Base-by-base conservation (phyloP, 257 asterid genomes). In the Solanum paucissectum region DNA sequence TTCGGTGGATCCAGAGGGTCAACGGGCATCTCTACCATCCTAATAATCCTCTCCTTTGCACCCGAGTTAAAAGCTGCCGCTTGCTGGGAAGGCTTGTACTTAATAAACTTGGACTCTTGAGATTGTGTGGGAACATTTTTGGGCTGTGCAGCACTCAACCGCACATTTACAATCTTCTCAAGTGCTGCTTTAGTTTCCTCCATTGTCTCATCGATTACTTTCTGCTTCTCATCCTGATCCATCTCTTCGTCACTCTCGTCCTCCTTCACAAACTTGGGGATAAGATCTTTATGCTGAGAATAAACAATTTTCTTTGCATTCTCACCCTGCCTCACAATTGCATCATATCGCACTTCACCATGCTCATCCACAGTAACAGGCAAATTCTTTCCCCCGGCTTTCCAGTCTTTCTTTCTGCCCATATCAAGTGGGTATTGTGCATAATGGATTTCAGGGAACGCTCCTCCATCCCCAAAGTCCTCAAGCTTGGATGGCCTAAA, bases 51-150 rank as follows among this genome's bases (percentile, higher is more conserved):
- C 93, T 94, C 99, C 90, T 97, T 95, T 38, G 99, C 99, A 75
- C 99, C 98, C 1, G 99, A 95, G 85, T 97, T 97, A 88, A 97
- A 97, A 32, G 98, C 98, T 5, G 98, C 95, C 0, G 99, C 93
- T 91, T 97, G 98, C 91, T 97, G 99, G 9, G 98, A 97, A 20
- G 99, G 99, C 90, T 97, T 97, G 91, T 95, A 97, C 93, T 97
- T 97, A 37, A 95, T 96, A 89, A 95, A 97, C 88, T 95, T 95
- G 3, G 98, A 95, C 66, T 94, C 99, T 0, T 93, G 89, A 32
- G 99, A 94, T 83, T 91, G 95, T 2, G 93, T 88, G 6, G 98
- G 95, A 86, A 95, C 98, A 87, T 95, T 97, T 85, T 95, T 97
- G 1, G 98, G 99, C 90, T 97, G 99, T 3, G 99, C 99, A 37